Evolutionary conservation across 352 stramenopile genomes (phyloP), one percentile per base, ranked within the genome.

Genomic region (Pythium pectinolyticum): DNA sequence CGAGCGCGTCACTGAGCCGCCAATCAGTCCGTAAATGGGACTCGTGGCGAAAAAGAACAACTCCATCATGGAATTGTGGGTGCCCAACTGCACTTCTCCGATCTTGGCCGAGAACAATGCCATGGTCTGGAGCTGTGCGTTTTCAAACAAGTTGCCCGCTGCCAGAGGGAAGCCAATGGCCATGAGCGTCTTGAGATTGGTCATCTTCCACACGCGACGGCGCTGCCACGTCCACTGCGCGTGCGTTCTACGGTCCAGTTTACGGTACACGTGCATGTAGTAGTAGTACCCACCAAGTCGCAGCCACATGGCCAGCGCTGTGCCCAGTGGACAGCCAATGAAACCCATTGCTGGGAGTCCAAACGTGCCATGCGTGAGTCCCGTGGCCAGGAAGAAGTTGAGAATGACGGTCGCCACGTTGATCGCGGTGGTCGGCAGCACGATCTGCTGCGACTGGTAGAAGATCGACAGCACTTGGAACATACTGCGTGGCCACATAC

Each of bases 11-110:
- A 92, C 82, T 3, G 82, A 75, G 17, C 68, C 79, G 43, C 73
- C 79, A 15, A 87, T 78, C 2, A 93, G 63, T 8, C 86, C 82
- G 63, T 88, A 95, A 34, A 94, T 84, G 9, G 79, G 82, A 75
- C 67, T 99, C n/a, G 82, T 90, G 35, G 84, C 73, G 63, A 96
- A 88, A 67, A 88, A 88, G 67, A 94, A 90, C 28, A 94, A 66
- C 67, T 94, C 86, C 73, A 94, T 88, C 84, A 94, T 94, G 17
- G 84, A 77, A 61, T 87, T 92, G 66, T 95, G 83, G 17, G 86
- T 77, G 22, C 78, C 83, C 14, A 95, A 68, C 57, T 94, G 82
- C 5, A 88, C 60, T 56, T 94, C 75, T 27, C 82, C 78, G 64
- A 94, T 85, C 30, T 59, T 75, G 31, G 77, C 81, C 8, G 87